Base-by-base conservation (phyloP, 257 asterid genomes). In the Avicennia marina region DNA sequence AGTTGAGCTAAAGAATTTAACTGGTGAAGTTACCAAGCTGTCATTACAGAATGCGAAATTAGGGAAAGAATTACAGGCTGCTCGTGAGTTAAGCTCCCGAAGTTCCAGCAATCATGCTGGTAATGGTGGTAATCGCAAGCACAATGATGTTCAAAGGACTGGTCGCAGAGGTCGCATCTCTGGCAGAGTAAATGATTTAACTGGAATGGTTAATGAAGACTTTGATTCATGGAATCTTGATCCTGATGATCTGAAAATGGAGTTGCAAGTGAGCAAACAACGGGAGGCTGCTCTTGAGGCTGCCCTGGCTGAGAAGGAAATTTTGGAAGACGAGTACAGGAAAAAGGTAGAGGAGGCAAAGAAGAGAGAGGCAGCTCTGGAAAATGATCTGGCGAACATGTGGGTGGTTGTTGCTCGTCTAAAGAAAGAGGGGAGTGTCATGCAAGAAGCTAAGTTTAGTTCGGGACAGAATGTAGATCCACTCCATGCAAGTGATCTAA, bases 391-490 rank as follows among this genome's bases (percentile, higher is more conserved):
- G 66, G 96, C 99, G 34, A 94, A 94, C 60, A 94, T 94, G 99
- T 94, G 99, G 99, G 95, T 94, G 65, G 90, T 89, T 20, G 93
- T 94, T 73, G 89, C 99, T 60, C 97, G 82, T 81, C 79, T 94
- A 60, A 93, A 84, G 78, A 86, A 82, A 75, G 90, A 86, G 62
- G 86, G 69, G 21, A 73, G 77, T 16, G 72, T 60, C 38, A 17
- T 50, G 12, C 78, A 70, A 40, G 89, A 79, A 57, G 45, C 71
- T 11, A 80, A 78, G 69, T 59, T 64, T 53, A 71, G 45, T 63
- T 72, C 58, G 16, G 44, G 71, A 31, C 83, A 69, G 53, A 67
- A 45, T 64, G 74, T 64, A 41, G 69, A 65, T 63, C 46, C 26
- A 32, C 78, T 75, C 29, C 69, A 45, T 58, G 63, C 45, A 24